phyloP scores from a whole-genome alignment of 331 rosid species.

The Acacia pycnantha region DNA sequence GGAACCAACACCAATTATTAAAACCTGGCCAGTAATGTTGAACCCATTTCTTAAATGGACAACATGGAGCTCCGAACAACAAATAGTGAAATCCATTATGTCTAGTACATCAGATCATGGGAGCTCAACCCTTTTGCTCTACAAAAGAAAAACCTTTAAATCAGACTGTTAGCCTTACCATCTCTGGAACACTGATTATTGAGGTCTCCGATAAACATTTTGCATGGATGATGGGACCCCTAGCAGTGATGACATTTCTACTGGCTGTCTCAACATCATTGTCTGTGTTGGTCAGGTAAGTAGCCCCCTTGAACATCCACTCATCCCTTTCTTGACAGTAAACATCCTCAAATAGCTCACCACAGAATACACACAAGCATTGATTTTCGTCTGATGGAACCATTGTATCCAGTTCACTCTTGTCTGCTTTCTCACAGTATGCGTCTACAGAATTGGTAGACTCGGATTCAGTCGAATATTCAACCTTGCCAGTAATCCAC shows the following conservation, averaged over 20 bases:
- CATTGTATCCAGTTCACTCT: constrained; percentile 41
- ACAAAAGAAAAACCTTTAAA: not conserved
- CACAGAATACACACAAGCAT: constrained; percentile 80
- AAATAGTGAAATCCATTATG: not conserved
- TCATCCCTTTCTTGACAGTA: constrained; percentile 66
- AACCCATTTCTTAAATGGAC: constrained; percentile 17
- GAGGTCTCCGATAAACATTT: constrained; percentile 49
- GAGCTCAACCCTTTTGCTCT: not conserved
- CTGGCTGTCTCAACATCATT: constrained; percentile 32
- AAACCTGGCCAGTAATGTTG: not conserved
- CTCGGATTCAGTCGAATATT: constrained; percentile 36
- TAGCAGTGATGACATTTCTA: not conserved
- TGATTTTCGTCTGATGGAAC: constrained; percentile 82
- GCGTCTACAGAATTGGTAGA: constrained; percentile 31
- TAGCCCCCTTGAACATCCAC: constrained; percentile 95
- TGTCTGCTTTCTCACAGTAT: constrained; percentile 29
- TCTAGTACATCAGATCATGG: not conserved
- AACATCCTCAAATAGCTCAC: constrained; percentile 84
- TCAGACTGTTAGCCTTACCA: constrained; percentile 44
- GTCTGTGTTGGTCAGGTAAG: constrained; percentile 32
- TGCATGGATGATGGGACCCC: constrained; percentile 85
- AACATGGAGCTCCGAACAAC: not conserved
- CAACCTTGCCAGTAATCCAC: constrained; percentile 60
- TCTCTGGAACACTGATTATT: constrained; percentile 38
- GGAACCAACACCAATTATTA: not conserved